Base-by-base conservation (phyloP, 2,329 filamentous ascomycete genomes). In the Scedosporium minutisporum region DNA sequence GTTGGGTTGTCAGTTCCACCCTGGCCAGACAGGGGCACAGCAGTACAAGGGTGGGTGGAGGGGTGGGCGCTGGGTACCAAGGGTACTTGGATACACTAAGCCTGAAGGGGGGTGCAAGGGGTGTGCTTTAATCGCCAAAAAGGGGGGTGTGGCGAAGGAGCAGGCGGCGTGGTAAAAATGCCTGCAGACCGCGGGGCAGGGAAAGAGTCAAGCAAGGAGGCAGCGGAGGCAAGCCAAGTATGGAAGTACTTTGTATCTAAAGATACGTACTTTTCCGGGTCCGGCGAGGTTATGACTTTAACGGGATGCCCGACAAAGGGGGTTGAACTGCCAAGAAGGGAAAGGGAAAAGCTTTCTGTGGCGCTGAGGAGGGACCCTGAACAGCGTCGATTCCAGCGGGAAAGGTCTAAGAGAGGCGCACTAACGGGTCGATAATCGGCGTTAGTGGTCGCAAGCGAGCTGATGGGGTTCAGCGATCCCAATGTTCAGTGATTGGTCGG, bases 31-130 rank as follows among this genome's bases (percentile, higher is more conserved):
- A 51, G 59, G 59, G 57, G 60, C 38, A 55, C 46, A 61, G 60
- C 46, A 57, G 60, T 51, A 61, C 60, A 61, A 38, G 60, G 60
- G 60, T 57, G 46, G 25, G 59, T 29, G 16, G 46, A 41, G 55
- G 55, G 55, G 55, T 33, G 25, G 25, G 25, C 6, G 55, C 55
- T 58, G 55, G 55, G 55, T 58, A 58, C 55, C 25, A 58, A 58
- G 33, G 27, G 55, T 58, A 58, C 55, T 58, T 58, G 6, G 55
- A 27, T 33, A 58, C 33, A 18, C 25, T 58, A 41, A 55, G 51
- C 51, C 51, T 23, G 51, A 55, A 55, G 14, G 7, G 51, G 51
- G 51, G 18, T 18, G 18, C 16, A 58, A 38, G 55, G 55, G 55
- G 55, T 25, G 55, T 58, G 55, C 55, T 58, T 58, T 33, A 41